Conservation (phyloP, 371 early-diverging fungal genomes). For the Syncephalastrum racemosum region DNA sequence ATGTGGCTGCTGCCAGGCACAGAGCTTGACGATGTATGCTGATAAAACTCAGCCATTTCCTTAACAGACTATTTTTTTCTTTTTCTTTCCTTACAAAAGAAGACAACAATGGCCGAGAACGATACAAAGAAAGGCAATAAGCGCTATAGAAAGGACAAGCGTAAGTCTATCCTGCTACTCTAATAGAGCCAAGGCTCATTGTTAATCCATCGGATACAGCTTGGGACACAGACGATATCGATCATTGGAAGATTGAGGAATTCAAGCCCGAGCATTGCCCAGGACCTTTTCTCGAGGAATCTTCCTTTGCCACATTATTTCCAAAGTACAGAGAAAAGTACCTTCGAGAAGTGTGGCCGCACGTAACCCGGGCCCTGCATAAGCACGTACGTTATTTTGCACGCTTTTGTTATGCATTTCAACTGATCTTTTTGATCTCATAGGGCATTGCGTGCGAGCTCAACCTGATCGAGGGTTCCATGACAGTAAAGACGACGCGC, state of each 20-base stretch:
- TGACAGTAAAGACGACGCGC: constrained; percentile 97
- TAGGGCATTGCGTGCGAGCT: constrained; percentile 92
- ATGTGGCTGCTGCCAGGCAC: no score
- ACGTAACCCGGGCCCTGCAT: constrained; percentile 86
- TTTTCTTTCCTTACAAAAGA: no score
- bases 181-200: background rate
- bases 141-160: no score
- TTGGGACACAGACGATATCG: constrained; percentile 94
- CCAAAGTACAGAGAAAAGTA: constrained; percentile 98
- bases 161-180: no score
- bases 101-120: no score
- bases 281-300: constrained; percentile 92
- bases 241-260: constrained; percentile 93
- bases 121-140: no score
- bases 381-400: constrained; percentile 55
- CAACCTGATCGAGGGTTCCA: constrained; percentile 95
- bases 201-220: constrained; percentile 41
- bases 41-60: no score
- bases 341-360: constrained; percentile 94
- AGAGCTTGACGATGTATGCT: background rate
- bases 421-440: constrained; percentile 5
- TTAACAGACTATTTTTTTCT: no score
- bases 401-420: constrained; percentile 4
- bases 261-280: constrained; percentile 83
- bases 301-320: constrained; percentile 97